These are phyloP conservation scores for Carpinus fangiana DNA, from an alignment of 306 rosid genomes.

Conservation along the genomic window DNA sequence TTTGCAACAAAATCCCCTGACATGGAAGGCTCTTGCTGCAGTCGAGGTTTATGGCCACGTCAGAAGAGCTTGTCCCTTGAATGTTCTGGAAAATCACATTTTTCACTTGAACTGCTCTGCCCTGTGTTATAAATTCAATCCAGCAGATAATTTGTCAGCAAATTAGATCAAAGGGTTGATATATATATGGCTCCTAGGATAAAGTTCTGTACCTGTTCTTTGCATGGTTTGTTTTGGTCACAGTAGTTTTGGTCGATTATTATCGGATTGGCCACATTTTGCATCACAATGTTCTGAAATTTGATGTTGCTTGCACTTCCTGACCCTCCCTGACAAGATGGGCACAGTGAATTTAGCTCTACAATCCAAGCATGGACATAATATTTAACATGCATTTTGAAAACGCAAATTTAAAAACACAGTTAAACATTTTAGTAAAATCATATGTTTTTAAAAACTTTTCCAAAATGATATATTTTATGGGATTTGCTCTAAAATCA, in stretches of 20 bases:
- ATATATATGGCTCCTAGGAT: not conserved
- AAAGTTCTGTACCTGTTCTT: slow-evolving; percentile 37
- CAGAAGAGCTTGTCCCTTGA: slow-evolving; percentile 66
- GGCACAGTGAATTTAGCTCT: not conserved
- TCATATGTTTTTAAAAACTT: too few relatives aligned
- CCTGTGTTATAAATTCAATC: slow-evolving; percentile 15
- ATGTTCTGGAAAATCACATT: slow-evolving; percentile 75
- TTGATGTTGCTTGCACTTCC: slow-evolving; percentile 65
- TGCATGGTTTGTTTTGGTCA: slow-evolving; percentile 53
- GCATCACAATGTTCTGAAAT: slow-evolving; percentile 63
- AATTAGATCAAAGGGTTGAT: not conserved
- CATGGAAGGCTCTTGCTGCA: slow-evolving; percentile 66
- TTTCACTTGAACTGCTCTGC: slow-evolving; percentile 53
- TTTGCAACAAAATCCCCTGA: slow-evolving; percentile 46
- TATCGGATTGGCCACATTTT: slow-evolving; percentile 61
- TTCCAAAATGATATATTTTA: too few relatives aligned
- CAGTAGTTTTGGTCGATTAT: slow-evolving; percentile 75
- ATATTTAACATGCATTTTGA: not conserved
- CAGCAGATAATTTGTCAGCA: not conserved
- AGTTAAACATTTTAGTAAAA: too few relatives aligned
- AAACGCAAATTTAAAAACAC: too few relatives aligned
- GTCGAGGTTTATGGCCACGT: slow-evolving; percentile 59
- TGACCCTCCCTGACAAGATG: slow-evolving; percentile 64
- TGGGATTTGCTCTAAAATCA: too few relatives aligned
- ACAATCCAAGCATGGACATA: not conserved